Evolutionary conservation across 2,329 filamentous ascomycete genomes (phyloP).

Genomic region (Epicoccum sorghinum): DNA sequence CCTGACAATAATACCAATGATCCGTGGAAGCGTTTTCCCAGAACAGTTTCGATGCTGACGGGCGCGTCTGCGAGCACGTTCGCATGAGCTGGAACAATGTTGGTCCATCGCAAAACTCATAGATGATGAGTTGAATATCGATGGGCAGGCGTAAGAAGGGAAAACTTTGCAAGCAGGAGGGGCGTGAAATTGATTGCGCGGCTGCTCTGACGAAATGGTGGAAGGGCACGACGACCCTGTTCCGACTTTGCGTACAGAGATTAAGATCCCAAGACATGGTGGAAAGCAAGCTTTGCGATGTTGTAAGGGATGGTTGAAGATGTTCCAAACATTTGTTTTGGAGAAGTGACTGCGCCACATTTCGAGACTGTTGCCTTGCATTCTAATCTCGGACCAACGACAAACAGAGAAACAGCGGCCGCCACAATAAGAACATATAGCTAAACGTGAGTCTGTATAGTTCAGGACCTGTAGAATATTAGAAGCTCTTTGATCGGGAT

Average conservation of each 20-base stretch:
- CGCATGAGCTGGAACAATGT: conserved; percentile 10
- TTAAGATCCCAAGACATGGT: background rate
- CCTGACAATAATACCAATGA: conserved; percentile 2
- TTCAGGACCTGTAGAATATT: no score
- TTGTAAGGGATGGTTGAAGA: background rate
- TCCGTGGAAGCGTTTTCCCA: background rate
- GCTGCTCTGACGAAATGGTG: conserved; percentile 2
- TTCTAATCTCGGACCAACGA: background rate
- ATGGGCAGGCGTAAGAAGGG: conserved; percentile 29
- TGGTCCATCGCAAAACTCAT: conserved; percentile 17
- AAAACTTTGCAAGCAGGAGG: background rate
- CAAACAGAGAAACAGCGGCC: background rate
- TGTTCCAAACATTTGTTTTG: background rate
- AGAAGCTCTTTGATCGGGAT: no score
- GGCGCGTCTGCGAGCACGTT: conserved; percentile 9
- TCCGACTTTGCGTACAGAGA: background rate
- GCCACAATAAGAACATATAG: no score
- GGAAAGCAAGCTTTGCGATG: background rate
- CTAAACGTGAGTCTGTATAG: no score
- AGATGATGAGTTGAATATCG: conserved; percentile 34
- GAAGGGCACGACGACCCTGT: background rate
- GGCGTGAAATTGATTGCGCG: background rate
- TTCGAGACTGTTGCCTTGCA: background rate
- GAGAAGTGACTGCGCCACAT: background rate
- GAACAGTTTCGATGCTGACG: conserved; percentile 7